A percentile compares a stretch with the other conserved stretches of the same genome.
phyloP scores from a whole-genome alignment of 331 rosid species.

The Dryas integrifolia region DNA sequence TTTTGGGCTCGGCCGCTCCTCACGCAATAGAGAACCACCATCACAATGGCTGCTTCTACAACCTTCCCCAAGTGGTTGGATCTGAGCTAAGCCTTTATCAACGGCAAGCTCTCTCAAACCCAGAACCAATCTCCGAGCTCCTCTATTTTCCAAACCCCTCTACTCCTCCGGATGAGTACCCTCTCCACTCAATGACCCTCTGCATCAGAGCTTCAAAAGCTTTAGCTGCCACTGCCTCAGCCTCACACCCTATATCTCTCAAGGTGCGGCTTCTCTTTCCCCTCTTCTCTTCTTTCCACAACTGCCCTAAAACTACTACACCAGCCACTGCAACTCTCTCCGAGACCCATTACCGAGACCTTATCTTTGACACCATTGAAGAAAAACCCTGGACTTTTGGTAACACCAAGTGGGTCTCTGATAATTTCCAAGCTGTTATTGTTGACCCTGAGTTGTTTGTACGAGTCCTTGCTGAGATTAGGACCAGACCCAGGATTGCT shows the following conservation, averaged over 20 bases:
- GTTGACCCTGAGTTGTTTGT: slow-evolving; percentile 50
- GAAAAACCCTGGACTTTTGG: slow-evolving; percentile 46
- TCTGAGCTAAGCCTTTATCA: no score
- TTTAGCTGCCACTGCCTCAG: slow-evolving; percentile 26
- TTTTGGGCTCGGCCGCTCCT: not conserved
- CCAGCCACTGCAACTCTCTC: slow-evolving; percentile 6
- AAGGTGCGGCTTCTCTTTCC: slow-evolving; percentile 36
- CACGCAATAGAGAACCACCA: not conserved
- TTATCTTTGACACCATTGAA: slow-evolving; percentile 37
- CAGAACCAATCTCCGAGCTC: not conserved
- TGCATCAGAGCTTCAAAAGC: slow-evolving; percentile 57
- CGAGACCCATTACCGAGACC: slow-evolving; percentile 36
- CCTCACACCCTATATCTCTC: slow-evolving; percentile 26
- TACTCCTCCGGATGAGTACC: slow-evolving; percentile 29
- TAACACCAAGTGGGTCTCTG: slow-evolving; percentile 25
- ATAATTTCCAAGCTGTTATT: slow-evolving; percentile 45
- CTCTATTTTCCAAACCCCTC: not conserved
- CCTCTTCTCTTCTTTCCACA: slow-evolving; percentile 22
- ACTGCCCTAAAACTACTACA: slow-evolving; percentile 15
- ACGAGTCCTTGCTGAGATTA: slow-evolving; percentile 47
- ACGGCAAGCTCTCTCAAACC: not conserved
- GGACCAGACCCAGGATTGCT: slow-evolving; percentile 47
- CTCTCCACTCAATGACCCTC: slow-evolving; percentile 66
- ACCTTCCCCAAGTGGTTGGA: not conserved
- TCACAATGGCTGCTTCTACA: not conserved